These are phyloP conservation scores for Xylaria arbuscula DNA, from an alignment of 2,329 filamentous ascomycete genomes.

Conservation along the genomic window DNA sequence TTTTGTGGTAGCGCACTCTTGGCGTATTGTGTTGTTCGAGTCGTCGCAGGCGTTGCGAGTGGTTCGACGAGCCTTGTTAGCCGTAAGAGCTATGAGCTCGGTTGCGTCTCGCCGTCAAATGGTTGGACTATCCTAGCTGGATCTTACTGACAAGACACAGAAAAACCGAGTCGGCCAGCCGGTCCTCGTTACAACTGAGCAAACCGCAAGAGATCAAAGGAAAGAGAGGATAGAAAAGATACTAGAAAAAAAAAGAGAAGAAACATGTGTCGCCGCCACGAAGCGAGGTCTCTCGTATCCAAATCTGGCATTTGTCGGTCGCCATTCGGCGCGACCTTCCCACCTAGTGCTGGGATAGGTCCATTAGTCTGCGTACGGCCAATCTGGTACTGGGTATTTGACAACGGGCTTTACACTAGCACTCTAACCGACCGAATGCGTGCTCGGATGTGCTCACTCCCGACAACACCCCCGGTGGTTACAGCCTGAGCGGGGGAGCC, in stretches of 20 bases:
- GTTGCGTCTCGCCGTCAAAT: not conserved
- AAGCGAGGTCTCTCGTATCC: constrained; percentile 19
- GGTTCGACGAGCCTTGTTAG: constrained; percentile 4
- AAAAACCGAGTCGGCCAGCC: constrained; percentile 33
- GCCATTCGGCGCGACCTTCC: constrained; percentile 28
- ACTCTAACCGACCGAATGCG: constrained; percentile 7
- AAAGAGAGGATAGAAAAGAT: not conserved
- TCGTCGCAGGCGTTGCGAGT: constrained; percentile 9
- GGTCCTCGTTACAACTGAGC: constrained; percentile 24
- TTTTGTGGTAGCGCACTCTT: constrained; percentile 35
- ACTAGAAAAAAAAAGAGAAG: not conserved
- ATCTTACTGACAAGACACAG: constrained; percentile 2
- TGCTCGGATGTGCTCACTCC: constrained; percentile 33
- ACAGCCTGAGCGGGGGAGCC: constrained; percentile 17
- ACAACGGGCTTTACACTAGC: constrained; percentile 2
- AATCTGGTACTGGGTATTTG: constrained; percentile 18
- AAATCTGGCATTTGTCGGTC: constrained; percentile 18
- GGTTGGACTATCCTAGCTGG: not conserved
- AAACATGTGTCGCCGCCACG: not conserved
- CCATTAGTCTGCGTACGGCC: not conserved
- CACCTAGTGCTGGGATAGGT: constrained; percentile 16
- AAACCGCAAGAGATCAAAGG: not conserved
- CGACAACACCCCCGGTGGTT: constrained; percentile 18
- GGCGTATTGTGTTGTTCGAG: constrained; percentile 1
- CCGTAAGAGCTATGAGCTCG: constrained; percentile 12